Conservation (phyloP, 768 basidiomycete species). For the Tremella yokohamensis region DNA sequence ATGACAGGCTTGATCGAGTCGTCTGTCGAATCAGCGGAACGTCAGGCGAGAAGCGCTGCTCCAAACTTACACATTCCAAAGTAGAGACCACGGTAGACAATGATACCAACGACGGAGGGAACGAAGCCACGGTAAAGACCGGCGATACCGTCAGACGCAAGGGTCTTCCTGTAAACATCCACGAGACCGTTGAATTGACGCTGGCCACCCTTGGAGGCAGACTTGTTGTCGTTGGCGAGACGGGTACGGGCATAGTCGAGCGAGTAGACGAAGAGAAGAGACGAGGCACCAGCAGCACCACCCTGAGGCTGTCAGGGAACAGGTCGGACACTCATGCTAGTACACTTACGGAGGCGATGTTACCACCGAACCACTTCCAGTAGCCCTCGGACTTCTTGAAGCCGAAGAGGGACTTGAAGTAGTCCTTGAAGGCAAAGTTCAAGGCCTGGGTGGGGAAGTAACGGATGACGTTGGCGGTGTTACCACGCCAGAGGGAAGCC, state of each 20-base stretch:
- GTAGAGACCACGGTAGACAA: slow-evolving; percentile 98
- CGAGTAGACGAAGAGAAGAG: slow-evolving; percentile 98
- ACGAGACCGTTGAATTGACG: slow-evolving; percentile 99
- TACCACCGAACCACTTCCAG: slow-evolving; percentile 97
- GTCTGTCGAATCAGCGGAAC: slow-evolving; percentile 24
- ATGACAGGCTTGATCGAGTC: slow-evolving; percentile 72
- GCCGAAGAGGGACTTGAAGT: slow-evolving; percentile 85
- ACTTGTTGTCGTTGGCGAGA: slow-evolving; percentile 76
- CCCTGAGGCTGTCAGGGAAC: slow-evolving; percentile 61
- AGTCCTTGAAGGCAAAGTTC: slow-evolving; percentile 98
- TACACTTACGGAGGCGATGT: slow-evolving; percentile 58
- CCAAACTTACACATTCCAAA: slow-evolving; percentile 90
- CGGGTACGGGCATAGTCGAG: slow-evolving; percentile 99
- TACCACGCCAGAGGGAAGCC: slow-evolving; percentile 95
- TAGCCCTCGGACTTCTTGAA: slow-evolving; percentile 98
- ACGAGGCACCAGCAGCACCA: slow-evolving; percentile 98
- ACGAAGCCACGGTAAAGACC: slow-evolving; percentile 99
- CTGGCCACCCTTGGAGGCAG: slow-evolving; percentile 79
- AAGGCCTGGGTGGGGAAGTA: slow-evolving; percentile 99
- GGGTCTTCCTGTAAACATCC: slow-evolving; percentile 95
- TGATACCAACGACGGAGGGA: slow-evolving; percentile 97
- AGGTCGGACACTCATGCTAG: neutral
- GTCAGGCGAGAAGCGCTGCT: neutral
- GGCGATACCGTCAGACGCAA: slow-evolving; percentile 93
- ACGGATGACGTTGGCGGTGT: slow-evolving; percentile 99